Conservation (phyloP, 2,329 filamentous ascomycete species). For the Penicillium frequentans region DNA sequence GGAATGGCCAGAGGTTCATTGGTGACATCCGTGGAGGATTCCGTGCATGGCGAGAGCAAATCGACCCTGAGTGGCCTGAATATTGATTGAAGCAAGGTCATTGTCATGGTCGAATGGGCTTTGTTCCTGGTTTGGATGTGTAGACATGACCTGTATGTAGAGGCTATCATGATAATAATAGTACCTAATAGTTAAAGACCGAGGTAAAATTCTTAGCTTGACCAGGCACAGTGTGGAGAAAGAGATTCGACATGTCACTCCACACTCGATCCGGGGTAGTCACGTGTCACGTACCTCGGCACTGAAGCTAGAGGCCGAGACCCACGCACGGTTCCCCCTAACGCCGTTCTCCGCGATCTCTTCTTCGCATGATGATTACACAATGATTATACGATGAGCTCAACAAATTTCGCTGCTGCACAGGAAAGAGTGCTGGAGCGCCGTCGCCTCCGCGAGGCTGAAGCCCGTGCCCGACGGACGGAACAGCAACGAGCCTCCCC, state of each 20-base stretch:
- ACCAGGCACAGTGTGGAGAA: too few species aligned
- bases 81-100: constrained; percentile 1
- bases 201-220: too few species aligned
- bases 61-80: constrained; percentile 37
- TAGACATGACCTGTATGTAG: not conserved
- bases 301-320: constrained; percentile 2
- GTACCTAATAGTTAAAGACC: not conserved
- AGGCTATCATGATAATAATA: not conserved
- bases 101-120: not conserved
- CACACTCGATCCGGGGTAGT: not conserved
- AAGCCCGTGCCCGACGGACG: constrained; percentile 57
- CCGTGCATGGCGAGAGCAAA: constrained; percentile 42
- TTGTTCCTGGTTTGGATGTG: not conserved
- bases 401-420: constrained; percentile 78
- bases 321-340: not conserved
- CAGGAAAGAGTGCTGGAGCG: constrained; percentile 83
- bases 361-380: constrained; percentile 11
- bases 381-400: constrained; percentile 51
- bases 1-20: constrained; percentile 34
- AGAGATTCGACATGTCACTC: too few species aligned
- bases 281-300: constrained; percentile 5
- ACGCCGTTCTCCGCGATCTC: not conserved
- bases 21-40: constrained; percentile 46
- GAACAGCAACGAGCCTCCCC: constrained; percentile 49
- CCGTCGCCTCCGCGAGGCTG: constrained; percentile 71